These are phyloP conservation scores for Fomitopsis pinicola DNA, from an alignment of 1,284 basidiomycete species.

Conservation along the genomic window DNA sequence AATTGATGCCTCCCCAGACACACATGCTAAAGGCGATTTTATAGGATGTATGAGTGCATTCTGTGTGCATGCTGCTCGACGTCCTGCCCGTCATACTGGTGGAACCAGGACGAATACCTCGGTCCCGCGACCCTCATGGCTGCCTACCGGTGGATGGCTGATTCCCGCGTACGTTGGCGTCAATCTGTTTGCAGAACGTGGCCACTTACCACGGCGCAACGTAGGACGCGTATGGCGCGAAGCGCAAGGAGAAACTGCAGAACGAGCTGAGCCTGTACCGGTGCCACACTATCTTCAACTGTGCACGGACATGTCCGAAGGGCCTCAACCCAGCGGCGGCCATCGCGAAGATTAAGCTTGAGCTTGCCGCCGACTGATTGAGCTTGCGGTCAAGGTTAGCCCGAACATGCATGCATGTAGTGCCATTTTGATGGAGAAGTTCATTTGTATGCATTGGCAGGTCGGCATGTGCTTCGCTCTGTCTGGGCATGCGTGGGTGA, in stretches of 20 bases:
- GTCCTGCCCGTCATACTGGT: constrained; percentile 96
- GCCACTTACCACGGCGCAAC: not conserved
- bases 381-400: not conserved
- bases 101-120: constrained; percentile 99
- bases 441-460: no score
- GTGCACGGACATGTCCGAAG: constrained; percentile 92
- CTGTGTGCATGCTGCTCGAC: constrained; percentile 96
- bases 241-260: constrained; percentile 90
- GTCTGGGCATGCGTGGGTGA: not conserved
- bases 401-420: not conserved
- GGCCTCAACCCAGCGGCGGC: constrained; percentile 89
- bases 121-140: constrained; percentile 97
- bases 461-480: no score
- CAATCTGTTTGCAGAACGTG: not conserved
- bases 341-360: constrained; percentile 87
- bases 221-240: constrained; percentile 75
- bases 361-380: constrained; percentile 71
- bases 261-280: constrained; percentile 94
- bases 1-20: constrained; percentile 5
- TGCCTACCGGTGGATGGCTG: constrained; percentile 96
- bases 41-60: constrained; percentile 86
- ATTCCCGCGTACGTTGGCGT: constrained; percentile 72
- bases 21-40: not conserved
- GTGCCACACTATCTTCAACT: constrained; percentile 97
- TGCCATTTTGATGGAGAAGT: no score